Base-by-base conservation (phyloP, 2,329 filamentous ascomycete species). In the Pestalotiopsis sp. region DNA sequence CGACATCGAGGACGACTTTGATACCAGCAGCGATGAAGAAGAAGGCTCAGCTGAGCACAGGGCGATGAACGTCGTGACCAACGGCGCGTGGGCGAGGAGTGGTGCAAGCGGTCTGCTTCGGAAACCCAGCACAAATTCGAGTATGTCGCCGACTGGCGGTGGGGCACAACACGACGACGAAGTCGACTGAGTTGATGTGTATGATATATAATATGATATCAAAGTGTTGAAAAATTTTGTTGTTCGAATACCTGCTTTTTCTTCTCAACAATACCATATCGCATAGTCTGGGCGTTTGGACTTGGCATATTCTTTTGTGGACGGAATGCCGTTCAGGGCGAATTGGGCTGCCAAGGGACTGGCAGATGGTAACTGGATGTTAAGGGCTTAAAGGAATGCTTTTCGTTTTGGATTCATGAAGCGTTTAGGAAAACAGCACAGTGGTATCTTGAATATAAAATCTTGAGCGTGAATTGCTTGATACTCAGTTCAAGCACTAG, bases 51-150 rank as follows among this genome's bases (percentile, higher is more conserved):
- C 11, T 68, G 68, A 88, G 77, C 72, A 84, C 75, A 71, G 85
- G 73, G 74, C 82, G 55, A 76, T 87, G 77, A 76, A 86, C 71
- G 72, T 81, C 4, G 79, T 80, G 4, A 80, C 78, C 13, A 80
- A 81, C 56, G 77, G 78, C 14, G 74, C 76, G 1, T 81, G 79
- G 79, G 79, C 77, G 1, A 73, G 73, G 35, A 78, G 73, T 59
- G 78, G 76, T 26, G 78, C 75, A 0, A 79, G 76, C 44, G 78
- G 78, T 7, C 59, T 80, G 57, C 65, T 79, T 30, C 70, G 75
- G 60, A 77, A 76, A 64, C 66, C 71, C 17, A 35, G 30, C 30
- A 69, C 70, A 38, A 70, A 68, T 22, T 70, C 38, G 35, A 68
- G 58, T 24, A 13, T 64, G 7, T 65, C 65, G 17, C 69, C 65